Evolutionary conservation across 2,329 filamentous ascomycete species (phyloP).

Genomic region (Colletotrichum lentis): DNA sequence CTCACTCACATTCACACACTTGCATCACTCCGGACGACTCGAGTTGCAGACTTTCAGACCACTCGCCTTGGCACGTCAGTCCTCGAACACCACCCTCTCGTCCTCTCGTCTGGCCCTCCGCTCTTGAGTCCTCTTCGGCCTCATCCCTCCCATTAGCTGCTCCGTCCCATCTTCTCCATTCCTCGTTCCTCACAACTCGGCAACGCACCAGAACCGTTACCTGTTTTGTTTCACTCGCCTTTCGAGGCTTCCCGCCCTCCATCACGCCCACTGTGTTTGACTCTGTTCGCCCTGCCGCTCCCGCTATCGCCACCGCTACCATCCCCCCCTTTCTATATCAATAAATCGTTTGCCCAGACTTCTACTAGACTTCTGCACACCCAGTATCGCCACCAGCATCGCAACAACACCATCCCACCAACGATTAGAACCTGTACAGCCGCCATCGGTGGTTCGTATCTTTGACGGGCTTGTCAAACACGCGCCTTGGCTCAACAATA

Average conservation of each 20-base stretch:
- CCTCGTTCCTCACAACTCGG: constrained; percentile 15
- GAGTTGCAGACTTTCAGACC: constrained; percentile 11
- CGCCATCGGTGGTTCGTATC: neutral
- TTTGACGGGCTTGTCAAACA: neutral
- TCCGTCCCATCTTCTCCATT: constrained; percentile 29
- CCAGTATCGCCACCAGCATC: neutral
- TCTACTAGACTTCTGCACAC: neutral
- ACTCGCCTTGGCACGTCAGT: constrained; percentile 34
- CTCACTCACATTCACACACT: neutral
- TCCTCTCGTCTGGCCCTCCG: constrained; percentile 5
- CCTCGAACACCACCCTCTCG: constrained; percentile 6
- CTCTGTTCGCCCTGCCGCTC: constrained; percentile 6
- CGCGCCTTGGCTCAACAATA: constrained; percentile 6
- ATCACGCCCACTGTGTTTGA: constrained; percentile 7
- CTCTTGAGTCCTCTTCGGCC: neutral
- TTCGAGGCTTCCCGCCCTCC: constrained; percentile 24
- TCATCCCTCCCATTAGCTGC: constrained; percentile 6
- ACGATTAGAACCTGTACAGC: neutral
- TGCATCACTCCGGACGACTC: constrained; percentile 7
- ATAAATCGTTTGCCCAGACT: constrained; percentile 31
- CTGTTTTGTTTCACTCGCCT: constrained; percentile 37
- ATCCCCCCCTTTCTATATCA: constrained; percentile 5
- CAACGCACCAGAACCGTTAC: constrained; percentile 30
- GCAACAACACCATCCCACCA: neutral
- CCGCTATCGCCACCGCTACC: neutral